Percentiles rank a stretch among this genome's conserved stretches.
Conservation (phyloP, 1,284 basidiomycete species). For the Xerocomus nothofagi region DNA sequence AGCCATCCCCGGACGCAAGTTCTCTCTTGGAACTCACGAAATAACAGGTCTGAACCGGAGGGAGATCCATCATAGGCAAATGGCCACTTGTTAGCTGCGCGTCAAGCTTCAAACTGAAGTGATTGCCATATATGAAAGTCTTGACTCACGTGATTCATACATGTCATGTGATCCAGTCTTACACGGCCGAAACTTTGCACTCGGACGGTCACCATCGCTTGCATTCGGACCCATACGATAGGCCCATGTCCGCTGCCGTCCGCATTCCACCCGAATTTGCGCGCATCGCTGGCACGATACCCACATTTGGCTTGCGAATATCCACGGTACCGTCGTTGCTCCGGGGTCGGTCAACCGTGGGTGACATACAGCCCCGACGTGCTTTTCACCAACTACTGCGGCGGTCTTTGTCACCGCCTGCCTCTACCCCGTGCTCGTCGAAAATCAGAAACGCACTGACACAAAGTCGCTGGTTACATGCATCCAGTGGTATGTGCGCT, state of each 20-base stretch:
- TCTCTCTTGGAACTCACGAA: slow-evolving; percentile 16
- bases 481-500: slow-evolving; percentile 16
- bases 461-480: slow-evolving; percentile 18
- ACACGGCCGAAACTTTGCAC: background rate
- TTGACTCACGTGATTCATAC: background rate
- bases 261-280: slow-evolving; percentile 14
- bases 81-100: no score
- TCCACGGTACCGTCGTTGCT: background rate
- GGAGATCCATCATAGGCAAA: slow-evolving; percentile 8
- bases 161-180: slow-evolving; percentile 1
- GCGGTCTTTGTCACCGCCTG: background rate
- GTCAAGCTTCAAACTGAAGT: background rate
- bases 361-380: background rate
- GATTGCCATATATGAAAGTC: background rate
- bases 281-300: slow-evolving; percentile 12
- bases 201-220: background rate
- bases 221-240: background rate
- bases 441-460: background rate
- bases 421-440: background rate
- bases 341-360: background rate
- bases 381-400: slow-evolving; percentile 9
- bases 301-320: slow-evolving; percentile 10
- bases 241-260: slow-evolving; percentile 5
- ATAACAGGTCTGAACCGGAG: slow-evolving; percentile 8
- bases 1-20: background rate